Evolutionary conservation across 495 filamentous ascomycete genomes (phyloP).

Genomic region (Penicillium parvum): DNA sequence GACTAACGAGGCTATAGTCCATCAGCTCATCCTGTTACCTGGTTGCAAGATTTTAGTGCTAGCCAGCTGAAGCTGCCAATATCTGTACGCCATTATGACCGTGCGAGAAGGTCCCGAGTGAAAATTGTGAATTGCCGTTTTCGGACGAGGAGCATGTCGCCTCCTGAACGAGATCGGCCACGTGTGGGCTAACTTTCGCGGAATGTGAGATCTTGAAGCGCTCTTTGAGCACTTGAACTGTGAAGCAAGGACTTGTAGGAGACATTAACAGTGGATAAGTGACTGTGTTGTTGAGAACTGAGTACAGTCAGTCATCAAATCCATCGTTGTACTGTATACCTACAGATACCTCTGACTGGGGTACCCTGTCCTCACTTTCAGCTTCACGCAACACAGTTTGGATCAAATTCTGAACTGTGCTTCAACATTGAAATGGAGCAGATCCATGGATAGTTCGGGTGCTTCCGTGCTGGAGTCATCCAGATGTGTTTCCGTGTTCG

Average conservation of each 20-base stretch:
- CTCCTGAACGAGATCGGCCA: constrained; percentile 4
- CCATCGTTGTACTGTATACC: background rate
- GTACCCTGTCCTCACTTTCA: background rate
- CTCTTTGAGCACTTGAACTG: no score
- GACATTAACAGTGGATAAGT: background rate
- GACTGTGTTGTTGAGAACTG: background rate
- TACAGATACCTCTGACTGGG: background rate
- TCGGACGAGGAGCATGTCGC: constrained; percentile 3
- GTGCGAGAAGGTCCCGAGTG: constrained; percentile 1
- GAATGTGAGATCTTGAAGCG: constrained; percentile 6
- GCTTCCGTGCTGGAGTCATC: constrained; percentile 2
- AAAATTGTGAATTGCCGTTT: constrained; percentile 10
- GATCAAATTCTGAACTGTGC: background rate
- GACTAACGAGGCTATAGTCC: no score
- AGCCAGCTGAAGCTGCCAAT: no score
- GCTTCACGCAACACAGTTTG: no score
- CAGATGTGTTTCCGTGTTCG: constrained; percentile 2
- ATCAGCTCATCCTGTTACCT: background rate
- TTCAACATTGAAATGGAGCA: background rate
- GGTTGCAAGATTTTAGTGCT: no score
- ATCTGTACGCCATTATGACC: constrained; percentile 3
- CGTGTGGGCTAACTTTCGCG: constrained; percentile 1
- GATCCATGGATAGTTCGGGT: constrained; percentile 5
- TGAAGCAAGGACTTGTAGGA: no score
- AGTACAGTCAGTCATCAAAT: background rate